These are phyloP conservation scores for Hirsutella thompsonii DNA, from an alignment of 2,329 filamentous ascomycete genomes.

Conservation along the genomic window DNA sequence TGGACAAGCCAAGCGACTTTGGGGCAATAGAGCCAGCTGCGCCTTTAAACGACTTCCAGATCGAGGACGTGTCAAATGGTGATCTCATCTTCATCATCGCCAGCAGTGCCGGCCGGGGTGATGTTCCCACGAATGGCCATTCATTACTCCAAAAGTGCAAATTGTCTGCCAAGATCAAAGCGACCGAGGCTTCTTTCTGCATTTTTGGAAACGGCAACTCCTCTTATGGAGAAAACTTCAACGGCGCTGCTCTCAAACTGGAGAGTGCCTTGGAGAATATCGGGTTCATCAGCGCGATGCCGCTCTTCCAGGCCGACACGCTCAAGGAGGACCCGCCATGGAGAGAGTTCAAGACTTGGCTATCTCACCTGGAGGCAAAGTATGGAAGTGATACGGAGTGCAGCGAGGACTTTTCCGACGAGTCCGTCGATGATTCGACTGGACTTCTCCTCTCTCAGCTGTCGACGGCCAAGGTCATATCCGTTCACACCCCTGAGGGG, in stretches of 20 bases:
- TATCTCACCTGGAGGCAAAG: background rate
- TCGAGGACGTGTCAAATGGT: background rate
- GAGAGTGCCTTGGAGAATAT: background rate
- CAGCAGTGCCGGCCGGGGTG: conserved; percentile 1
- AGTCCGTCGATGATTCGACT: background rate
- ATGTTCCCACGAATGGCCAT: conserved; percentile 1
- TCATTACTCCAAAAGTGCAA: conserved; percentile 1
- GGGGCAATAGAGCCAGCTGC: background rate
- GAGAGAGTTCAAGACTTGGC: conserved; percentile 1
- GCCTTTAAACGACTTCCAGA: background rate
- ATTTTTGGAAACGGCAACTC: conserved; percentile 4
- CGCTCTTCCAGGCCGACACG: conserved; percentile 1
- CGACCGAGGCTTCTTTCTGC: background rate
- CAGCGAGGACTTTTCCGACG: background rate
- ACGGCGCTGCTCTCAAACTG: conserved; percentile 1
- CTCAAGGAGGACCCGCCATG: conserved; percentile 2
- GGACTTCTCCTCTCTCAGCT: conserved; percentile 1
- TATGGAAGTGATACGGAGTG: background rate
- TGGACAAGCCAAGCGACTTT: background rate
- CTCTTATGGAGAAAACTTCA: conserved; percentile 2
- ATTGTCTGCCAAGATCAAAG: background rate
- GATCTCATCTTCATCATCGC: conserved; percentile 2
- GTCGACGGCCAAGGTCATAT: conserved; percentile 1
- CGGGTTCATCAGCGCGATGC: background rate
- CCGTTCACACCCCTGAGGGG: background rate